Conservation (phyloP, 2,329 filamentous ascomycete genomes). For the Orbilia quercus region DNA sequence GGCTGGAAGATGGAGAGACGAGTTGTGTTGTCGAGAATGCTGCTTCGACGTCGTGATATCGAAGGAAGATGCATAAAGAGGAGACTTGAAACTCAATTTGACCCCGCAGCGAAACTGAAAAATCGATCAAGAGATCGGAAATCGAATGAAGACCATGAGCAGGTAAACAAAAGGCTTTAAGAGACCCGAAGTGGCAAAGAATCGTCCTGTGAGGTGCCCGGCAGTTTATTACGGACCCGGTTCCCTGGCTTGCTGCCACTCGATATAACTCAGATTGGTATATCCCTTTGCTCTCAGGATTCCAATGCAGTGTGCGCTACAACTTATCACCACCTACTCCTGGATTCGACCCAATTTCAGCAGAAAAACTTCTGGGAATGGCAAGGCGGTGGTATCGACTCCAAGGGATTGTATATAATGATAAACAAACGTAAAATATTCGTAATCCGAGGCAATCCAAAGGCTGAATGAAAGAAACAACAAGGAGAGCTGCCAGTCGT, state of each 20-base stretch:
- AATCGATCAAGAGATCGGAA: conserved; percentile 27
- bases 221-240: conserved; percentile 33
- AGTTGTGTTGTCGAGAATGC: background rate
- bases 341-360: conserved; percentile 57
- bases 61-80: background rate
- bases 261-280: conserved; percentile 37
- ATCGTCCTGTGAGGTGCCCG: conserved; percentile 17
- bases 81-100: conserved; percentile 5
- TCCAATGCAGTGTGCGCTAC: conserved; percentile 39
- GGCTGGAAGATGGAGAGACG: background rate
- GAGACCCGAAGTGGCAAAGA: conserved; percentile 28
- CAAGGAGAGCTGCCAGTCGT: background rate
- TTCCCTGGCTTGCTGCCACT: conserved; percentile 49
- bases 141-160: conserved; percentile 12
- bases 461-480: background rate
- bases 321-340: conserved; percentile 55
- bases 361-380: conserved; percentile 48
- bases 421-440: conserved; percentile 47
- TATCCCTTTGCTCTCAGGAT: conserved; percentile 54
- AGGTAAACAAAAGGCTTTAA: conserved; percentile 51
- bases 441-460: conserved; percentile 13
- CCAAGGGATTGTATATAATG: conserved; percentile 46
- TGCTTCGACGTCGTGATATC: background rate
- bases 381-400: conserved; percentile 40
- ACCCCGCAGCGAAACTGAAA: conserved; percentile 34